A percentile compares a stretch with the other conserved stretches of the same genome.
phyloP scores from a whole-genome alignment of 1,139 yeast species.

The Waltiozyma sp. region DNA sequence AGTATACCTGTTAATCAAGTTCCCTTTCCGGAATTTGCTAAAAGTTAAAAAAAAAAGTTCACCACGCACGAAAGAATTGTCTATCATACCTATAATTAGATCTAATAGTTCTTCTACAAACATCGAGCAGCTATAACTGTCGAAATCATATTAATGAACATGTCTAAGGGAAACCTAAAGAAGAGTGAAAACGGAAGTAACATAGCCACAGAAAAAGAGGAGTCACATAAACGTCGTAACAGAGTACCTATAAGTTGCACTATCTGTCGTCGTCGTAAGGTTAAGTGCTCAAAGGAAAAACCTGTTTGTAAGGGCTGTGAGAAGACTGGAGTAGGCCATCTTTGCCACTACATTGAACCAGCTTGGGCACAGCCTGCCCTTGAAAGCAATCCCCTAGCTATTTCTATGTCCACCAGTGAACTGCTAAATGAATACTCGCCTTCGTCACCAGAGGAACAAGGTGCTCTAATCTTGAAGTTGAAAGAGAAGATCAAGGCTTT shows the following conservation, averaged over 20 bases:
- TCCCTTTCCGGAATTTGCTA: too few species aligned
- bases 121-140: too few species aligned
- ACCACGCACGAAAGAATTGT: too few species aligned
- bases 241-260: constrained; percentile 36
- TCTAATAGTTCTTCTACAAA: too few species aligned
- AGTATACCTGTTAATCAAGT: too few species aligned
- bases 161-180: neutral
- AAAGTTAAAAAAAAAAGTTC: too few species aligned
- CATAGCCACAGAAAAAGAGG: neutral
- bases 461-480: constrained; percentile 16
- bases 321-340: constrained; percentile 62
- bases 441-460: constrained; percentile 9
- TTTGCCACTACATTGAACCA: constrained; percentile 57
- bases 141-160: neutral
- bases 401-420: constrained; percentile 6
- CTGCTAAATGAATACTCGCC: neutral
- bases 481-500: constrained; percentile 12
- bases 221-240: constrained; percentile 22
- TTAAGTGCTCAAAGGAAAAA: constrained; percentile 48
- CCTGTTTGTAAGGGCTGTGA: constrained; percentile 70
- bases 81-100: too few species aligned
- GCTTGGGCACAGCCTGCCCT: constrained; percentile 35
- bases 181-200: neutral
- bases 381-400: constrained; percentile 13
- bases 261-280: constrained; percentile 33